These are phyloP conservation scores for Colletotrichum sp. DNA, from an alignment of 2,329 filamentous ascomycete genomes.

Conservation along the genomic window DNA sequence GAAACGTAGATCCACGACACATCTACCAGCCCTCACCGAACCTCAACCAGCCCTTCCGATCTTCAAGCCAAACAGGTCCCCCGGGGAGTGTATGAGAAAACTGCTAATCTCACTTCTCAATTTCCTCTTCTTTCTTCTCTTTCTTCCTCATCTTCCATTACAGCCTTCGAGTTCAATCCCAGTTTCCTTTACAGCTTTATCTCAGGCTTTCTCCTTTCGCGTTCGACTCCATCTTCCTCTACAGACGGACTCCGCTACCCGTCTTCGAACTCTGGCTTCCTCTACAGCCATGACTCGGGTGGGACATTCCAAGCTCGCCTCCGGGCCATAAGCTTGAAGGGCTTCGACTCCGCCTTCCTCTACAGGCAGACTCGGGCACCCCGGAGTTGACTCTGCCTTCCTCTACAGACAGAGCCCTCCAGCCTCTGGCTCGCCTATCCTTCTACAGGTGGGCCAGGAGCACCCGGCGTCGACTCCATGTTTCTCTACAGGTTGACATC, in stretches of 20 bases:
- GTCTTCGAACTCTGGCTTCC: not conserved
- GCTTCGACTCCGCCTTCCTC: no score
- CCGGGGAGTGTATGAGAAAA: not conserved
- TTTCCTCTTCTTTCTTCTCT: not conserved
- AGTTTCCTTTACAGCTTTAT: not conserved
- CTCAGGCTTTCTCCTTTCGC: not conserved
- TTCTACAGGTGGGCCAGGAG: no score
- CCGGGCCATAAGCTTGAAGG: no score
- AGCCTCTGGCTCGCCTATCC: no score
- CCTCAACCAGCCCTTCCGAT: not conserved
- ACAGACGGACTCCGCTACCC: not conserved
- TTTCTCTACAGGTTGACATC: not conserved
- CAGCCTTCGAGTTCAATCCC: not conserved
- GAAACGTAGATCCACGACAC: not conserved
- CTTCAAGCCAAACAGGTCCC: not conserved
- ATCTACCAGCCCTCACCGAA: not conserved
- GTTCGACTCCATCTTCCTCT: not conserved
- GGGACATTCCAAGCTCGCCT: no score
- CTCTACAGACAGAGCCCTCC: not conserved
- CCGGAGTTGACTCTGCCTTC: no score
- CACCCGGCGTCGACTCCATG: no score
- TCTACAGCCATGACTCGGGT: no score
- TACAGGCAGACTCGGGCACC: no score
- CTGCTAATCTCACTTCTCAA: fast-evolving
- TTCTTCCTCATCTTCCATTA: not conserved